phyloP scores from a whole-genome alignment of 768 basidiomycete species.

The Rhizopogon roseolus region DNA sequence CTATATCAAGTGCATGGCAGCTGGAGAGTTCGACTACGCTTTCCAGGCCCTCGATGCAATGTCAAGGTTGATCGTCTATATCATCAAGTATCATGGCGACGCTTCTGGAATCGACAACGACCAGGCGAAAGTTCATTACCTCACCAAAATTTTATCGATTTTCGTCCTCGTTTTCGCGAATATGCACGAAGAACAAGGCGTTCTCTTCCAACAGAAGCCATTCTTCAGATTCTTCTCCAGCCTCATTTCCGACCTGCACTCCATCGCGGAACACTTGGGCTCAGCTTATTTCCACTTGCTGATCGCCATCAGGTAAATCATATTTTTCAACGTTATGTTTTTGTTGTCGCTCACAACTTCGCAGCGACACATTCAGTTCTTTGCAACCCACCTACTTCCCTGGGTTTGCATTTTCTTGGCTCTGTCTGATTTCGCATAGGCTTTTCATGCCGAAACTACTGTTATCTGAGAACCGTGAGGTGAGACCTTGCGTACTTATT shows the following conservation, averaged over 20 bases:
- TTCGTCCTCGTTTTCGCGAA: constrained; percentile 94
- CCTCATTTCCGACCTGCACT: constrained; percentile 85
- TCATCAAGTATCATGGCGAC: constrained; percentile 99
- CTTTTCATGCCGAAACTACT: constrained; percentile 97
- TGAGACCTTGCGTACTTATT: constrained; percentile 23
- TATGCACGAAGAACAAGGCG: constrained; percentile 90
- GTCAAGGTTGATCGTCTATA: constrained; percentile 91
- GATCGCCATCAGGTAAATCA: constrained; percentile 75
- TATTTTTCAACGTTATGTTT: neutral
- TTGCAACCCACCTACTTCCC: constrained; percentile 96
- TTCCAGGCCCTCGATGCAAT: constrained; percentile 96
- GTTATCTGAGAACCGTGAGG: constrained; percentile 83
- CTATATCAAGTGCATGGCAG: constrained; percentile 71
- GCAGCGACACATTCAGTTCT: constrained; percentile 91
- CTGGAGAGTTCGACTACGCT: constrained; percentile 68
- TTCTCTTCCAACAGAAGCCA: constrained; percentile 91
- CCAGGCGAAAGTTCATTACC: constrained; percentile 92
- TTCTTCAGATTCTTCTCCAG: constrained; percentile 99
- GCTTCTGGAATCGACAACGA: constrained; percentile 89
- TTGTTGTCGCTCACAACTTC: constrained; percentile 2
- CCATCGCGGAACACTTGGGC: constrained; percentile 81
- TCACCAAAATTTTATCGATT: constrained; percentile 96
- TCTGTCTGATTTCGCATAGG: constrained; percentile 92
- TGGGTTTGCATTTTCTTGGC: constrained; percentile 98
- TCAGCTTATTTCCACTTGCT: constrained; percentile 87